phyloP scores from a whole-genome alignment of 2,329 filamentous ascomycete genomes.

The Pseudogymnoascus sp. region DNA sequence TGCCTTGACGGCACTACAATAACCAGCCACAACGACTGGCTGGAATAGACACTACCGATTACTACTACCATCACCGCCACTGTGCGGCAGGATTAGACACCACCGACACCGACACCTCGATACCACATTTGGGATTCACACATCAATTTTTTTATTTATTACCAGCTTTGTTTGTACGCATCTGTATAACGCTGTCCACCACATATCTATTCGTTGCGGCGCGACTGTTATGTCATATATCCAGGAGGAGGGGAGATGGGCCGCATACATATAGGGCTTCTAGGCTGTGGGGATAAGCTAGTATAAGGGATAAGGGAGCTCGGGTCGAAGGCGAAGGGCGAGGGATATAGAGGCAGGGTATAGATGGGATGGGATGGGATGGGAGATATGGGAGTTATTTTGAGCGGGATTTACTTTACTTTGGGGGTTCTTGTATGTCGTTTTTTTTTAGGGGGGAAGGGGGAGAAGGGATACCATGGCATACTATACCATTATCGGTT shows the following conservation, averaged over 20 bases:
- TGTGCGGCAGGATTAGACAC: background rate
- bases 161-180: background rate
- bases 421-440: background rate
- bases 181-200: background rate
- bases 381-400: background rate
- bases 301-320: background rate
- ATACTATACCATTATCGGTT: background rate
- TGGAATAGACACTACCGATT: background rate
- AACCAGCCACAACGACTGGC: background rate
- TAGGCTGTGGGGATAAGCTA: background rate
- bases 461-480: background rate
- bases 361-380: background rate
- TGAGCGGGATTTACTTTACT: background rate
- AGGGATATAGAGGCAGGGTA: background rate
- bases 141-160: too few relatives aligned
- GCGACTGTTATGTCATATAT: background rate
- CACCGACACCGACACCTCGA: background rate
- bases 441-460: background rate
- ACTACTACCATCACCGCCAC: background rate
- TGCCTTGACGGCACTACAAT: background rate
- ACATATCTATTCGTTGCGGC: background rate
- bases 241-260: background rate
- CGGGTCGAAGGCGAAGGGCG: too few relatives aligned
- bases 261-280: background rate
- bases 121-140: too few relatives aligned